Evolutionary conservation across 352 stramenopile genomes (phyloP).

Genomic region (Blastocystis sp.): DNA sequence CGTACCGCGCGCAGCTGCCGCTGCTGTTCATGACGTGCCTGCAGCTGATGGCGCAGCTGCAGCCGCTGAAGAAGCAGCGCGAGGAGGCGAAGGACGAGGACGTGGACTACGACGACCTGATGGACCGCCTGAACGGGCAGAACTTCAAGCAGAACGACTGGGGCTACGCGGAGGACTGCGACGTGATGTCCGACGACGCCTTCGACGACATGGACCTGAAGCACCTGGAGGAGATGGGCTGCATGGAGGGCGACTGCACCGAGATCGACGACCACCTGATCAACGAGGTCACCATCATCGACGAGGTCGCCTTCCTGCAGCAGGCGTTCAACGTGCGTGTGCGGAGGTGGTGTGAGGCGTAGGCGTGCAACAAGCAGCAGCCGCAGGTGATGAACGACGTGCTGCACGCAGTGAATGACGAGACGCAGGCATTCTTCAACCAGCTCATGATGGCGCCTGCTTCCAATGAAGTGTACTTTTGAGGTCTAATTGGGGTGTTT

Average conservation of each 20-base stretch:
- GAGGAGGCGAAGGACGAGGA: background rate
- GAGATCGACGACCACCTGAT: constrained; percentile 60
- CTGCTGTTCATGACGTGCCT: background rate
- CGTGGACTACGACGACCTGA: constrained; percentile 58
- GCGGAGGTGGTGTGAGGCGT: background rate
- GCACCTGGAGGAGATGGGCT: constrained; percentile 29
- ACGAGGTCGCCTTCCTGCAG: constrained; percentile 21
- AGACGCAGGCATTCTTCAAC: background rate
- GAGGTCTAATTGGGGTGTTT: background rate
- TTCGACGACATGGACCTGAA: constrained; percentile 41
- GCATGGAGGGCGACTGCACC: constrained; percentile 7
- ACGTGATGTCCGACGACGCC: constrained; percentile 18
- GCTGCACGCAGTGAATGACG: background rate
- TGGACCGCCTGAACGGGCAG: constrained; percentile 23
- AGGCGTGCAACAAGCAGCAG: background rate
- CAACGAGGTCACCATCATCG: constrained; percentile 37
- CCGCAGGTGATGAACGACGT: background rate
- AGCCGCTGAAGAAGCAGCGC: constrained; percentile 16
- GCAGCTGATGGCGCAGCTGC: background rate
- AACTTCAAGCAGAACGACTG: constrained; percentile 63
- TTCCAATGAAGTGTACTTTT: background rate
- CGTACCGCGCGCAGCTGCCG: background rate
- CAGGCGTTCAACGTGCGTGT: background rate
- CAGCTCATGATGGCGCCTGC: background rate
- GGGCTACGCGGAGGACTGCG: constrained; percentile 45